These are phyloP conservation scores for Saprolegnia diclina DNA, from an alignment of 352 stramenopile genomes.

Conservation along the genomic window DNA sequence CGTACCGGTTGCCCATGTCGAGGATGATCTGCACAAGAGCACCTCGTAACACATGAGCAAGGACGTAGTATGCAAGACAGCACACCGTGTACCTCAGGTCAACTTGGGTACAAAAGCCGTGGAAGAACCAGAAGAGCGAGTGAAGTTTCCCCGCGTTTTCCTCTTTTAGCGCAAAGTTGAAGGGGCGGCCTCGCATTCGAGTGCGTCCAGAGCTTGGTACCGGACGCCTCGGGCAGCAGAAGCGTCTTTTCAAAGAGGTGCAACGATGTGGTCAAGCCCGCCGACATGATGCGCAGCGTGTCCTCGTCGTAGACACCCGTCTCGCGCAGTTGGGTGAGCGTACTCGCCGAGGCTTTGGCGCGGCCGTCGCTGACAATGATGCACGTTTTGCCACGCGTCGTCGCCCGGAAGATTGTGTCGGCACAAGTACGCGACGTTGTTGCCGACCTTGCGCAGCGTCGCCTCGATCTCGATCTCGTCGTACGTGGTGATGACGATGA, in stretches of 20 bases:
- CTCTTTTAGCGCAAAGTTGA: constrained; percentile 75
- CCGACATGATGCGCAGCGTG: neutral
- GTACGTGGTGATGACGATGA: constrained; percentile 13
- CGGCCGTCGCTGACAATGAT: neutral
- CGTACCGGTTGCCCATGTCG: neutral
- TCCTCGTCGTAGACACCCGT: neutral
- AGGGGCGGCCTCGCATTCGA: constrained; percentile 42
- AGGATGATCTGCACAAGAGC: constrained; percentile 2
- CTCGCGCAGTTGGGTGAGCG: neutral
- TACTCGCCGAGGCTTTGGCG: neutral
- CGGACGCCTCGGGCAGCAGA: constrained; percentile 35
- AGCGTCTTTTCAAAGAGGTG: neutral
- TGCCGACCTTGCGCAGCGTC: constrained; percentile 6
- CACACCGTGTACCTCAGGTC: constrained; percentile 63
- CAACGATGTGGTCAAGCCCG: neutral
- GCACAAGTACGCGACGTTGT: constrained; percentile 2
- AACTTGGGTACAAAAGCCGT: constrained; percentile 72
- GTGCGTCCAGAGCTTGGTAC: constrained; percentile 31
- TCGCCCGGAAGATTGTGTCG: neutral
- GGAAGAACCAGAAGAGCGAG: constrained; percentile 81
- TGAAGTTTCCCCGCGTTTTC: constrained; percentile 78
- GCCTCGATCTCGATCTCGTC: constrained; percentile 1
- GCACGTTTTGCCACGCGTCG: constrained; percentile 7
- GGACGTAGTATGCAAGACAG: too few species aligned
- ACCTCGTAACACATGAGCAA: neutral